Evolutionary conservation across 352 stramenopile species (phyloP).

Genomic region (Phytophthora sojae): DNA sequence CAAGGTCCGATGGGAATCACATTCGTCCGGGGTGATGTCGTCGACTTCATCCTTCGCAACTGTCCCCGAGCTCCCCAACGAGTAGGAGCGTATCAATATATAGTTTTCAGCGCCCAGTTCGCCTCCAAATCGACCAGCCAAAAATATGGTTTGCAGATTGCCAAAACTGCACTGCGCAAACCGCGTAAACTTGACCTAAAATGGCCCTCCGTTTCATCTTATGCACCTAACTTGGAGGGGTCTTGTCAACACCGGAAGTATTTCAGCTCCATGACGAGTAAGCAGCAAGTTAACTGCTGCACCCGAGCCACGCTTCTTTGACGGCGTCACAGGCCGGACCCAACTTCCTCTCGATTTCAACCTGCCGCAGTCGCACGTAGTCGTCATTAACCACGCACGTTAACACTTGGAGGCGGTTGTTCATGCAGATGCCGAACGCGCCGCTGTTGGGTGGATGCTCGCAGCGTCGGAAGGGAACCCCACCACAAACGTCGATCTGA

Average conservation of each 20-base stretch:
- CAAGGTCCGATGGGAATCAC: not conserved
- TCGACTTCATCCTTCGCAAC: conserved; percentile 8
- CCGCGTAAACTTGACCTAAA: not conserved
- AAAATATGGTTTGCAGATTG: conserved; percentile 25
- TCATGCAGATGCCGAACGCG: conserved; percentile 38
- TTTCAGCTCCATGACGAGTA: not conserved
- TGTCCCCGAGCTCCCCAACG: not conserved
- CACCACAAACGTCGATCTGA: conserved; percentile 9
- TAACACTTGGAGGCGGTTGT: conserved; percentile 29
- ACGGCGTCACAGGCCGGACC: conserved; percentile 20
- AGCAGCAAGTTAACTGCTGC: not conserved
- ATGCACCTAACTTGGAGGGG: not conserved
- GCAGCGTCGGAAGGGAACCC: conserved; percentile 12
- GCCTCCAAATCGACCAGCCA: not conserved
- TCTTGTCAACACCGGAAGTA: not conserved
- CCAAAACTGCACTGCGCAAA: not conserved
- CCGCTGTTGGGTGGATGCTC: conserved; percentile 13
- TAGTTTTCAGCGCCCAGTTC: not conserved
- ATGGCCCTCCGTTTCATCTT: not conserved
- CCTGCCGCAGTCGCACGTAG: conserved; percentile 17
- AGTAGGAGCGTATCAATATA: not conserved
- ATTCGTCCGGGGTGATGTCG: not conserved
- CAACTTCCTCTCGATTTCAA: conserved; percentile 28
- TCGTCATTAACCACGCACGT: conserved; percentile 17
- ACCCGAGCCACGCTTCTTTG: conserved; percentile 31